phyloP scores from a whole-genome alignment of 208 protist species.

The Acanthamoeba royreba region DNA sequence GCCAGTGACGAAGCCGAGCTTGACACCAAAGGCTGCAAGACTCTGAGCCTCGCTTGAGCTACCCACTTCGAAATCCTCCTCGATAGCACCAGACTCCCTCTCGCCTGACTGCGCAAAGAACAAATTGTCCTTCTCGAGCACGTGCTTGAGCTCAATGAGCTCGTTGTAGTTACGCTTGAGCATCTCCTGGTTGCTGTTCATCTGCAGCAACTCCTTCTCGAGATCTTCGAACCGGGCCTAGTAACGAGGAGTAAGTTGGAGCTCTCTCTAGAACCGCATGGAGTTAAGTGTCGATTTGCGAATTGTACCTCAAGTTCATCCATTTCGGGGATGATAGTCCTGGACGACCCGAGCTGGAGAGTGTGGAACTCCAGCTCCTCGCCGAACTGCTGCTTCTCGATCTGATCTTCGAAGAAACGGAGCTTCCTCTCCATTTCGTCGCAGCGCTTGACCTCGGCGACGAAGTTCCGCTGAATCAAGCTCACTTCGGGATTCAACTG shows the following conservation, averaged over 20 bases:
- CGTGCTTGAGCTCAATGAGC: conserved; percentile 76
- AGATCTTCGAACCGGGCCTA: conserved; percentile 61
- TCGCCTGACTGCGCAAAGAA: conserved; percentile 74
- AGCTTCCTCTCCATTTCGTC: conserved; percentile 96
- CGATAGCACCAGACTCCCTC: neutral
- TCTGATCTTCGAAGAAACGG: conserved; percentile 90
- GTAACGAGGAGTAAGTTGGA: neutral
- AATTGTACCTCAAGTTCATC: conserved; percentile 67
- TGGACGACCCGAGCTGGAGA: neutral
- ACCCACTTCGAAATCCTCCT: neutral
- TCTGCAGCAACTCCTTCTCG: conserved; percentile 88
- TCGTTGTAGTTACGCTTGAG: conserved; percentile 78
- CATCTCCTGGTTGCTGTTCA: conserved; percentile 83
- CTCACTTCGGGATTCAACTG: conserved; percentile 87
- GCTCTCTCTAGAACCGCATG: neutral
- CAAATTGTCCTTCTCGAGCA: conserved; percentile 68
- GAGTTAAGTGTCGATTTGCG: neutral
- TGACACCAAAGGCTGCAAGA: neutral
- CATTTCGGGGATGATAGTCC: conserved; percentile 49
- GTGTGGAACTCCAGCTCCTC: neutral
- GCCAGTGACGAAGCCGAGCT: conserved; percentile 89
- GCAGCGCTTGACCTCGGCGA: conserved; percentile 94
- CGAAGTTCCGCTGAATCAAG: conserved; percentile 95
- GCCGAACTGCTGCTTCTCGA: conserved; percentile 65
- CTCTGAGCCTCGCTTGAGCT: neutral